phyloP scores from a whole-genome alignment of 2,329 filamentous ascomycete genomes.

The Colletotrichum sp. region DNA sequence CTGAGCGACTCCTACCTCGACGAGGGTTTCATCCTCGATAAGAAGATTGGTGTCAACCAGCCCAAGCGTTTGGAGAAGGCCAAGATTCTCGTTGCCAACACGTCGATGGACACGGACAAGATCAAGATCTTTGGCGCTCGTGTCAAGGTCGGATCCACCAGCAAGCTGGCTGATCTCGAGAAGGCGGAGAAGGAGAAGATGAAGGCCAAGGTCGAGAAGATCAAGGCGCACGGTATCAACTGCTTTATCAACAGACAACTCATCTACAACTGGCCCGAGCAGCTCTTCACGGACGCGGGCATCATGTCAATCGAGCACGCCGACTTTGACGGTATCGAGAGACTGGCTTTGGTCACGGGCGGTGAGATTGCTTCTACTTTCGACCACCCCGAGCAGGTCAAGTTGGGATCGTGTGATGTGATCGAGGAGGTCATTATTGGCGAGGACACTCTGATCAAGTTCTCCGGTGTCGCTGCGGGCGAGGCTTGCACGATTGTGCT shows the following conservation, averaged over 20 bases:
- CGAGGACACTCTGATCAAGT: constrained; percentile 96
- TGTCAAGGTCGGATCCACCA: constrained; percentile 94
- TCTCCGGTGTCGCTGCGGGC: constrained; percentile 93
- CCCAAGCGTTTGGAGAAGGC: constrained; percentile 97
- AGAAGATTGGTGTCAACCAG: constrained; percentile 99
- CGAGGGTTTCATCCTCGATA: constrained; percentile 97
- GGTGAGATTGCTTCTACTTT: constrained; percentile 98
- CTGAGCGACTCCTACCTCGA: constrained; percentile 97
- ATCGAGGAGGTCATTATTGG: constrained; percentile 99
- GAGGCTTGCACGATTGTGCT: constrained; percentile 96
- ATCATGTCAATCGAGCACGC: constrained; percentile 99
- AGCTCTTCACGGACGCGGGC: constrained; percentile 95
- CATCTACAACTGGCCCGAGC: constrained; percentile 99
- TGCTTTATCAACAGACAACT: constrained; percentile 99
- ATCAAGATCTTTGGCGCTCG: constrained; percentile 99
- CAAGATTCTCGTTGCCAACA: constrained; percentile 98
- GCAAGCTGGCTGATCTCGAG: constrained; percentile 96
- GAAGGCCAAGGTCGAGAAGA: constrained; percentile 98
- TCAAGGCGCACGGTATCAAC: constrained; percentile 99
- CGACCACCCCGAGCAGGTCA: constrained; percentile 96
- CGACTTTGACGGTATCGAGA: constrained; percentile 97
- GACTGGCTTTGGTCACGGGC: constrained; percentile 91
- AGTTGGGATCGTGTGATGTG: constrained; percentile 91
- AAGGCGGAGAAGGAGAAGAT: constrained; percentile 99
- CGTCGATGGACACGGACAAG: constrained; percentile 99